Base-by-base conservation (phyloP, 2,329 filamentous ascomycete species). In the Monosporascus sp. region DNA sequence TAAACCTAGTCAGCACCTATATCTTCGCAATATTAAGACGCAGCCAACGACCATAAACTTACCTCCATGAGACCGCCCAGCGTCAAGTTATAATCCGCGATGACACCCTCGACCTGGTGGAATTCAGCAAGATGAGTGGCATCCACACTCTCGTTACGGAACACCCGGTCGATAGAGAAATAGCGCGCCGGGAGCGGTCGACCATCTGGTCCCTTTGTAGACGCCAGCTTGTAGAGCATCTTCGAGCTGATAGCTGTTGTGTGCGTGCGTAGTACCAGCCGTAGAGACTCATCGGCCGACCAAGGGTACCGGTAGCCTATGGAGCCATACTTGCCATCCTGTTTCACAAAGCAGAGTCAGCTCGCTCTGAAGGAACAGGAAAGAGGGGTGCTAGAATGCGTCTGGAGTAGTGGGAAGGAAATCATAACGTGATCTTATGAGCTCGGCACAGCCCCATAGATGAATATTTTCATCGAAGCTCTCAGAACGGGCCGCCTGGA, bases 151-250 rank as follows among this genome's bases (percentile, higher is more conserved):
- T 99, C 94, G 72, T 99, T 99, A 61, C 58, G 85, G 86, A 99
- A 99, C 56, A 99, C 94, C 51, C 94, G 86, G 74, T 99, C 94
- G 69, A 99, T 99, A 57, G 90, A 96, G 79, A 99, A 99, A 78
- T 96, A 97, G 57, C 92, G 86, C n/a, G 90, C 91, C 37, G 83
- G 80, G 17, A 80, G 81, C 47, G 81, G 79, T 50, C 77, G 75
- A 47, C 83, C 82, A 63, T 85, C 81, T 5, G 90, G 89, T 15
- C 89, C 87, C 55, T 89, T 91, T 68, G 88, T 82, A 53, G 87
- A 82, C 27, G 94, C 91, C 50, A 99, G 82, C 67, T 91, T 91
- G 75, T 96, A 87, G 60, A 99, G 83, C 78, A 96, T 90, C 66
- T 89, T 90, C 27, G 93, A 88, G 39, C 89, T 95, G 58, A 96